Evolutionary conservation across 2,329 filamentous ascomycete species (phyloP), one percentile per base, ranked within the genome.

Genomic region (Plectosphaerella cucumerina): DNA sequence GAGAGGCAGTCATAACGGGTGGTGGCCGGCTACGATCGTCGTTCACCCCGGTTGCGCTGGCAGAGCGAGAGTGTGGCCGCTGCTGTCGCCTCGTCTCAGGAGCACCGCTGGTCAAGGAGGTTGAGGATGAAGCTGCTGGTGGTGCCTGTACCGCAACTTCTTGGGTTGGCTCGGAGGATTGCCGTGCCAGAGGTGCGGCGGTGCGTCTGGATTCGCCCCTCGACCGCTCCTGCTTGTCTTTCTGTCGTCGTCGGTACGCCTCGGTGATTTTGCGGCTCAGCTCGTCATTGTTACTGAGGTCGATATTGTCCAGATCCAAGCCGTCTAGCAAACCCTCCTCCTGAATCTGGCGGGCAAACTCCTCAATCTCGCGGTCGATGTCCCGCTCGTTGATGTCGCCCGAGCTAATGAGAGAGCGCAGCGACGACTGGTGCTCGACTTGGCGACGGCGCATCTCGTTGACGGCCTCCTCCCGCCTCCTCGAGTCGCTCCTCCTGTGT

Each of bases 191-290:
- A 6, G 35, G 35, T 8, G 35, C 35, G 3, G 14, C 18, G 8
- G 9, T 42, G n/a, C 39, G 39, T 11, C 48, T 41, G 6, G 39
- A 46, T 15, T 54, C 51, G 26, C 35, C 45, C 17, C 49, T 52
- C 6, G 54, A 26, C 20, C 52, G 54, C 18, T 49, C 47, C 37
- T 21, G 35, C 21, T 50, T 42, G 54, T 85, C 83, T 42, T 78
- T 80, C 62, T 95, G 90, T 26, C 90, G 79, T 54, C 89, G 80
- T 52, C 89, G 77, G 62, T 95, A 96, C 2, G 90, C 90, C 61
- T 95, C 89, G 2, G 91, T 92, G 59, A 97, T 96, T 53, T 88
- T 85, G 62, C 93, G 88, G 57, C 89, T 96, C 15, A 97, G 82
- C 62, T 95, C 90, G 61, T 97, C 91, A 63, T 97, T 90, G 61